These are phyloP conservation scores for Cladochytrium replicatum DNA, from an alignment of 192 early-diverging fungal genomes.

Conservation along the genomic window DNA sequence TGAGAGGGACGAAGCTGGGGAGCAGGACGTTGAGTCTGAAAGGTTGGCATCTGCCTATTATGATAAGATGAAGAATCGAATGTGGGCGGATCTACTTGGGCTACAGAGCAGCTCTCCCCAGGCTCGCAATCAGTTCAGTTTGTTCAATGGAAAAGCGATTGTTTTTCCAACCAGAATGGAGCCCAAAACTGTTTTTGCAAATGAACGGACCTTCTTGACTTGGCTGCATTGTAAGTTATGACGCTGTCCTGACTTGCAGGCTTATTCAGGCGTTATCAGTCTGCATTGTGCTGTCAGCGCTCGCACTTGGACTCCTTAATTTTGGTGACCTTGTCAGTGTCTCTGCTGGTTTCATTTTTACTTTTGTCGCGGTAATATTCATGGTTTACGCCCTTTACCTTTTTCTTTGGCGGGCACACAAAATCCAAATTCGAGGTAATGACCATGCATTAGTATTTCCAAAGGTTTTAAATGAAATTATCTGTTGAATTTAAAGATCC, in stretches of 20 bases:
- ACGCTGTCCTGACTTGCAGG: no score
- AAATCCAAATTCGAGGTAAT: constrained; percentile 53
- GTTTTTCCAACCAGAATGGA: constrained; percentile 57
- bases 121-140: no score
- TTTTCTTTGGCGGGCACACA: constrained; percentile 56
- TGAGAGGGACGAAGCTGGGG: no score
- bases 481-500: constrained; percentile 12
- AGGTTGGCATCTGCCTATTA: no score
- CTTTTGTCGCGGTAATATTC: constrained; percentile 54
- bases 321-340: constrained; percentile 58
- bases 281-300: constrained; percentile 54
- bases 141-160: constrained; percentile 28
- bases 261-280: no score
- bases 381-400: constrained; percentile 63
- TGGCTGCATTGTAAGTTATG: constrained; percentile 73
- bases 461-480: constrained; percentile 50
- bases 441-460: no score
- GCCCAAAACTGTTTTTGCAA: constrained; percentile 80
- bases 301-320: constrained; percentile 66
- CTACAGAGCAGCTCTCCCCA: no score
- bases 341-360: constrained; percentile 61
- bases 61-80: no score
- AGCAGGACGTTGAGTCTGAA: no score
- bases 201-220: constrained; percentile 74
- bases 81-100: no score